A percentile compares a stretch with the other conserved stretches of the same genome.
These are phyloP conservation scores for Cyberlindnera samutprakarnensis DNA, from an alignment of 805 yeast genomes.

Conservation along the genomic window DNA sequence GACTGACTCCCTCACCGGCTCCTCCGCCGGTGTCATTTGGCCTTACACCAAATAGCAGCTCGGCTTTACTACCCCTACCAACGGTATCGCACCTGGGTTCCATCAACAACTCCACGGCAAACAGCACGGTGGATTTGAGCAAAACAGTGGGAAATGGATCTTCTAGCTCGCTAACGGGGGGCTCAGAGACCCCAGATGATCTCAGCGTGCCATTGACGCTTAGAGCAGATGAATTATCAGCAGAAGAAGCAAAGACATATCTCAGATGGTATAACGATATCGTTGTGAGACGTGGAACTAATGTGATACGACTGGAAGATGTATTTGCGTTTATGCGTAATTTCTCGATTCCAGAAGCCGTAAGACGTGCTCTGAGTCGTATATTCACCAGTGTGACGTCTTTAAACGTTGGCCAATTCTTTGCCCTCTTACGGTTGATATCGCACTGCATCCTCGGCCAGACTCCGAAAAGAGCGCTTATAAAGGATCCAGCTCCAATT, in stretches of 20 bases:
- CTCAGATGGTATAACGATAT: constrained; percentile 91
- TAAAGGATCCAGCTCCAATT: constrained; percentile 51
- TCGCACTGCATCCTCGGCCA: constrained; percentile 57
- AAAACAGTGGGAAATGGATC: constrained; percentile 2
- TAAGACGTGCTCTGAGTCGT: constrained; percentile 42
- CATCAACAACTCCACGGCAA: neutral
- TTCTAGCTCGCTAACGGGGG: too few relatives aligned
- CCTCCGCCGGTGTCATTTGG: constrained; percentile 52
- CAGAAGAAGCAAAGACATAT: constrained; percentile 76
- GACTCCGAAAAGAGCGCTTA: constrained; percentile 46
- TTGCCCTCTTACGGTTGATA: constrained; percentile 73
- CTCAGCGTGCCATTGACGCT: constrained; percentile 52
- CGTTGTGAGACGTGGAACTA: constrained; percentile 58
- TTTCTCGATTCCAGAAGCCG: constrained; percentile 51
- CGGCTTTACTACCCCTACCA: neutral
- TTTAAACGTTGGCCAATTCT: constrained; percentile 84
- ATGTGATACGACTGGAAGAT: constrained; percentile 64
- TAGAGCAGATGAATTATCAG: constrained; percentile 60
- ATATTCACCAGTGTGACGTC: constrained; percentile 49
- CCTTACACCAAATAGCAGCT: constrained; percentile 14
- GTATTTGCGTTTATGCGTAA: constrained; percentile 73
- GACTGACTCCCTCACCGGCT: too few relatives aligned
- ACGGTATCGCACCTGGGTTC: constrained; percentile 1
- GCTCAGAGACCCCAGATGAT: constrained; percentile 30
- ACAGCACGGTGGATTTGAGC: too few relatives aligned